A percentile compares a stretch with the other conserved stretches of the same genome.
These are phyloP conservation scores for Pythium phragmitis DNA, from an alignment of 352 stramenopile genomes.

Conservation along the genomic window DNA sequence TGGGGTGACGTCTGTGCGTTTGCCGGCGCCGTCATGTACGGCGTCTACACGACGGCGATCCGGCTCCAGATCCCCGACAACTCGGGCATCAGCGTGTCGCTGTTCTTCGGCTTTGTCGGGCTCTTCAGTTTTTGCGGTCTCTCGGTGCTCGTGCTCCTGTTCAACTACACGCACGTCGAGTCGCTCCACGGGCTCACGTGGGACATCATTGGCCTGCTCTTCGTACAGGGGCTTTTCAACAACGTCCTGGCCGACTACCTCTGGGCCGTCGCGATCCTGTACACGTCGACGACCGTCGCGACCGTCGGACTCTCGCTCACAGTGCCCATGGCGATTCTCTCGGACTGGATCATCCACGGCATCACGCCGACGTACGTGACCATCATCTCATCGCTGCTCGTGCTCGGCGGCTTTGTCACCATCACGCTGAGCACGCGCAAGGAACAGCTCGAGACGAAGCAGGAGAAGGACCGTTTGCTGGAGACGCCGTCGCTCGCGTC, in stretches of 20 bases:
- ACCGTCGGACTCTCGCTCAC: slow-evolving; percentile 96
- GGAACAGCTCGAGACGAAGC: slow-evolving; percentile 9
- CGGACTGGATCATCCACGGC: slow-evolving; percentile 77
- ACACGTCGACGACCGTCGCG: slow-evolving; percentile 95
- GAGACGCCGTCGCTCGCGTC: slow-evolving; percentile 12
- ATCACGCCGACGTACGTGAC: slow-evolving; percentile 55
- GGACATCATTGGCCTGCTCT: slow-evolving; percentile 82
- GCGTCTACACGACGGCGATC: slow-evolving; percentile 92
- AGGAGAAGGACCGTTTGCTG: slow-evolving; percentile 4
- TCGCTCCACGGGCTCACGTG: slow-evolving; percentile 56
- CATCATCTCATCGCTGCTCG: slow-evolving; percentile 55
- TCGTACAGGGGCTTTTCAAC: slow-evolving; percentile 91
- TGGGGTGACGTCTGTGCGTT: slow-evolving; percentile 66
- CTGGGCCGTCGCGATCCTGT: slow-evolving; percentile 92
- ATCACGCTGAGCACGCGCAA: slow-evolving; percentile 47
- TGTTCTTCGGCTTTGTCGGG: slow-evolving; percentile 95
- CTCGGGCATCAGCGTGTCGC: slow-evolving; percentile 85
- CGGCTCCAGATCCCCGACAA: slow-evolving; percentile 75
- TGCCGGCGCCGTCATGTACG: slow-evolving; percentile 89
- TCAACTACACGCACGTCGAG: slow-evolving; percentile 63
- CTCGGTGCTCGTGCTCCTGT: slow-evolving; percentile 57
- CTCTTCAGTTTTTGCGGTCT: slow-evolving; percentile 87
- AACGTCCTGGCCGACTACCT: slow-evolving; percentile 96
- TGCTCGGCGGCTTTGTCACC: slow-evolving; percentile 71
- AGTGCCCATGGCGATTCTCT: slow-evolving; percentile 93